A percentile compares a stretch with the other conserved stretches of the same genome.
These are phyloP conservation scores for Austroboletus novae-zelandiae DNA, from an alignment of 1,284 basidiomycete species.

Conservation along the genomic window DNA sequence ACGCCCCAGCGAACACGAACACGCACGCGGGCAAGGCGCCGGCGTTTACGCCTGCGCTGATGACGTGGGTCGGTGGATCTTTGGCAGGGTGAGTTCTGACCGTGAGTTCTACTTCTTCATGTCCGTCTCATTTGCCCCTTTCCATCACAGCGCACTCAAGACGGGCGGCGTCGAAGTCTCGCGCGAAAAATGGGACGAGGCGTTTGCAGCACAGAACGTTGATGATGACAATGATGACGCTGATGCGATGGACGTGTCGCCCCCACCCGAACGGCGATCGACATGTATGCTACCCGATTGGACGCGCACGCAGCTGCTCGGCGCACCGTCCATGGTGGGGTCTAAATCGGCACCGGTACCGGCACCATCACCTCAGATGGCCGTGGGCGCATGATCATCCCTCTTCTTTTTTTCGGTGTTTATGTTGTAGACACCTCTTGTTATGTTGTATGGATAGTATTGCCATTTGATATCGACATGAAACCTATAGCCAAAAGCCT, in stretches of 20 bases:
- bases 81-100: conserved; percentile 45
- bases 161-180: conserved; percentile 79
- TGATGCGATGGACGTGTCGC: conserved; percentile 40
- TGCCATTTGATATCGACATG: conserved; percentile 3
- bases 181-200: conserved; percentile 83
- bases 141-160: conserved; percentile 61
- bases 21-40: conserved; percentile 74
- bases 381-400: conserved; percentile 30
- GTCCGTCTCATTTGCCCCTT: neutral
- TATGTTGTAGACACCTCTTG: too few relatives aligned
- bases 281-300: conserved; percentile 71
- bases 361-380: conserved; percentile 23
- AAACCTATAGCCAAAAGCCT: conserved; percentile 9
- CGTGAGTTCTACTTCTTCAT: too few relatives aligned
- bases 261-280: conserved; percentile 37
- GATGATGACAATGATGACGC: conserved; percentile 46
- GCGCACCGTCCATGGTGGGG: conserved; percentile 52
- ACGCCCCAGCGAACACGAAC: too few relatives aligned
- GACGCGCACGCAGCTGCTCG: conserved; percentile 66
- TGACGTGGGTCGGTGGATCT: conserved; percentile 93
- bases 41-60: conserved; percentile 73
- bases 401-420: neutral
- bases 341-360: conserved; percentile 6
- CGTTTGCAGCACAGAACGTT: conserved; percentile 41
- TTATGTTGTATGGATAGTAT: too few relatives aligned